These are phyloP conservation scores for Lanmaoa rubissima DNA, from an alignment of 768 basidiomycete genomes.

Conservation along the genomic window DNA sequence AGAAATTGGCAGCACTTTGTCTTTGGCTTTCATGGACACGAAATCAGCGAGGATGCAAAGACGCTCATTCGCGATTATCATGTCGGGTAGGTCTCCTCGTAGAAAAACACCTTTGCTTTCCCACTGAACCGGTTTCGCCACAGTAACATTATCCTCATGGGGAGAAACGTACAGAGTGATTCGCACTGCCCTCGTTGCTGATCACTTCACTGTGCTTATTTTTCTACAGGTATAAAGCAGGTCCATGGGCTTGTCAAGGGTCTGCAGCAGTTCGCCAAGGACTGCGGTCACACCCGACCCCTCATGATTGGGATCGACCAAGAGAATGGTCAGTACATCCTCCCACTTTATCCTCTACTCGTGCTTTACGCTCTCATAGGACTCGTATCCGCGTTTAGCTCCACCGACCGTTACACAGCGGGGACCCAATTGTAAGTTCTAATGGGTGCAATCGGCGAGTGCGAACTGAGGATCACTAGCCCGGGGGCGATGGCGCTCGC, in stretches of 20 bases:
- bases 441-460: neutral
- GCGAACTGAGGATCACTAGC: slow-evolving; percentile 32
- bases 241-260: slow-evolving; percentile 45
- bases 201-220: neutral
- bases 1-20: slow-evolving; percentile 60
- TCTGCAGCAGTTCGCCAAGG: slow-evolving; percentile 55
- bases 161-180: slow-evolving; percentile 58
- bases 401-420: slow-evolving; percentile 36
- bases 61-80: slow-evolving; percentile 60
- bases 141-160: slow-evolving; percentile 65
- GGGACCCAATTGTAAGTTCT: slow-evolving; percentile 66
- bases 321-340: slow-evolving; percentile 55
- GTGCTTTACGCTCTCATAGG: slow-evolving; percentile 36
- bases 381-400: slow-evolving; percentile 67
- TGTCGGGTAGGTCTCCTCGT: slow-evolving; percentile 42
- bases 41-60: slow-evolving; percentile 49
- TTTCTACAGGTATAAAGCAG: slow-evolving; percentile 50
- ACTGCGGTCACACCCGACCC: slow-evolving; percentile 53
- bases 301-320: slow-evolving; percentile 72
- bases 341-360: neutral
- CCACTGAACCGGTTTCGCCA: neutral
- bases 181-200: neutral
- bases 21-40: slow-evolving; percentile 63
- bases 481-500: slow-evolving; percentile 75
- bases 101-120: no score